A percentile compares a stretch with the other conserved stretches of the same genome.
Conservation (phyloP, 164 flowering plant species). For the Vitis cinerea region DNA sequence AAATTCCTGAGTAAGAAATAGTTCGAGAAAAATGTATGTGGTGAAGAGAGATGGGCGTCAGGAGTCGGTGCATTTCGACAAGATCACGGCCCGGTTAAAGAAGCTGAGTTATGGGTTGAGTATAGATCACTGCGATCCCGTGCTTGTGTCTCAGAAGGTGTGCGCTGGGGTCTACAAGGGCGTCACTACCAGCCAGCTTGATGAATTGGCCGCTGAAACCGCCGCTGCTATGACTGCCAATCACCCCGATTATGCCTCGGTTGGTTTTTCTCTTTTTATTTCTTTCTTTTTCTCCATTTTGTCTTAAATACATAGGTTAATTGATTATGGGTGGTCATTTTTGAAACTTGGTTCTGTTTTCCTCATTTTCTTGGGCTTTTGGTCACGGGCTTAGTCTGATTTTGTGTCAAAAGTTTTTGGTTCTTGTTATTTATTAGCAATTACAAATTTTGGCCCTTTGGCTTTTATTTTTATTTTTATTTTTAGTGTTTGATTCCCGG, state of each 20-base stretch:
- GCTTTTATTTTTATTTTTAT: too few species aligned
- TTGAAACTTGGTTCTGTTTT: too few species aligned
- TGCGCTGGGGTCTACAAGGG: constrained; percentile 98
- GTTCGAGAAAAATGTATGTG: constrained; percentile 64
- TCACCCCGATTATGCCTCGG: constrained; percentile 97
- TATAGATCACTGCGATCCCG: constrained; percentile 92
- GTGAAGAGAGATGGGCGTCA: constrained; percentile 95
- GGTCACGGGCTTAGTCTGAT: too few species aligned
- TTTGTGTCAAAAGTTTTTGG: too few species aligned
- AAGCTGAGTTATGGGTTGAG: constrained; percentile 94
- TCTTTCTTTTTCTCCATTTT: neutral
- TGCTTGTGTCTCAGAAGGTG: constrained; percentile 92
- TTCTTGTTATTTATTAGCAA: too few species aligned
- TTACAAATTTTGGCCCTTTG: too few species aligned
- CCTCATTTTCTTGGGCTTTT: too few species aligned
- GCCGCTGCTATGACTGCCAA: constrained; percentile 97
- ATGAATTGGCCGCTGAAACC: constrained; percentile 95
- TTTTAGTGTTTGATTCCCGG: too few species aligned
- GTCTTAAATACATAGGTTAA: too few species aligned
- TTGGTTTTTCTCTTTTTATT: constrained; percentile 24
- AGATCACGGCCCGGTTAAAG: constrained; percentile 97
- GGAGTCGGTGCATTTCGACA: constrained; percentile 95
- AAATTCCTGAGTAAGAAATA: constrained; percentile 23
- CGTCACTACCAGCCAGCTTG: constrained; percentile 94
- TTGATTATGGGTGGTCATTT: too few species aligned